phyloP scores from a whole-genome alignment of 2,329 filamentous ascomycete species.

The Calonectria leucothoes region DNA sequence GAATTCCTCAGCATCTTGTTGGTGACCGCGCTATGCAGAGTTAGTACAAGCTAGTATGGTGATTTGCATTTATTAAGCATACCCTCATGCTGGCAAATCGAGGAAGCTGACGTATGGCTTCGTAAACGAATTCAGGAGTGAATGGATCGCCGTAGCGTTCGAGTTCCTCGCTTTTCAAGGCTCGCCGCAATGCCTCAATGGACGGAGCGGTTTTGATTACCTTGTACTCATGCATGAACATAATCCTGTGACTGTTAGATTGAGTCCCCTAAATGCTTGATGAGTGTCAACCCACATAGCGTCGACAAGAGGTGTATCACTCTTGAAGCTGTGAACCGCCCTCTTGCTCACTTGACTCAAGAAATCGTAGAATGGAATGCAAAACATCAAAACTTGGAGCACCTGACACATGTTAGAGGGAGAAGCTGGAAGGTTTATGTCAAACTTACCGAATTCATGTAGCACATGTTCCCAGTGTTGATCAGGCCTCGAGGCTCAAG shows the following conservation, averaged over 20 bases:
- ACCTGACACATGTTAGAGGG: slow-evolving; percentile 70
- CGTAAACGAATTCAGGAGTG: slow-evolving; percentile 94
- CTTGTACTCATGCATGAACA: slow-evolving; percentile 94
- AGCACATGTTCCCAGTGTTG: slow-evolving; percentile 99
- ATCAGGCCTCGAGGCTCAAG: slow-evolving; percentile 93
- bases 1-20: slow-evolving; percentile 98
- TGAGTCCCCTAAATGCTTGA: background rate
- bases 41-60: slow-evolving; percentile 1
- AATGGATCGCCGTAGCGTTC: slow-evolving; percentile 93
- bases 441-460: slow-evolving; percentile 94
- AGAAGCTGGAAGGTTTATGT: background rate
- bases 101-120: slow-evolving; percentile 86
- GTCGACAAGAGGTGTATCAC: slow-evolving; percentile 92
- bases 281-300: slow-evolving; percentile 76
- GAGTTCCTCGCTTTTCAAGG: slow-evolving; percentile 84
- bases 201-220: slow-evolving; percentile 83
- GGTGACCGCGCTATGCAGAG: slow-evolving; percentile 79
- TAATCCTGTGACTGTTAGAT: slow-evolving; percentile 70
- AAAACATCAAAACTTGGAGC: slow-evolving; percentile 94
- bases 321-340: slow-evolving; percentile 92
- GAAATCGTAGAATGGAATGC: slow-evolving; percentile 94
- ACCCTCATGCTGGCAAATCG: slow-evolving; percentile 94
- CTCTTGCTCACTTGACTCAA: slow-evolving; percentile 87
- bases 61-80: slow-evolving; percentile 49
- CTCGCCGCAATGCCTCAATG: slow-evolving; percentile 77